Conservation (phyloP, 768 basidiomycete genomes). For the Leccinum ochraceum region DNA sequence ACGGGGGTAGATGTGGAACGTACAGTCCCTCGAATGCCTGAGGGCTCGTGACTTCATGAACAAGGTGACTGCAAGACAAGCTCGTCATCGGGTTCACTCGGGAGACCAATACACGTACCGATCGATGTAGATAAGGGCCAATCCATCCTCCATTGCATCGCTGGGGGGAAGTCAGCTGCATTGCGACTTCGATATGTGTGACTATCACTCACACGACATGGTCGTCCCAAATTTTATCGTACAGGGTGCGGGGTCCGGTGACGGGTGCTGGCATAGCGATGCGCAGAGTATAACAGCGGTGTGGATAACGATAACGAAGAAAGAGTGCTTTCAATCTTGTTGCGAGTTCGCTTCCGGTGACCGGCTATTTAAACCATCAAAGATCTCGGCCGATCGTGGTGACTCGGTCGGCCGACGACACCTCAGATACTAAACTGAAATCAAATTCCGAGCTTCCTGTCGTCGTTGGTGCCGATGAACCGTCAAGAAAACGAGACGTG, state of each 20-base stretch:
- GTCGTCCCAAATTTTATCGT: slow-evolving; percentile 98
- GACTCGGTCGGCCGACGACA: slow-evolving; percentile 21
- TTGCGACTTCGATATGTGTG: slow-evolving; percentile 7
- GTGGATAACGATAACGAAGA: background rate
- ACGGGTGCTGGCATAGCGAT: slow-evolving; percentile 56
- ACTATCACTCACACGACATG: slow-evolving; percentile 75
- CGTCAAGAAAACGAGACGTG: background rate
- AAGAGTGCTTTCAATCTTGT: background rate
- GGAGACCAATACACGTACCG: slow-evolving; percentile 43
- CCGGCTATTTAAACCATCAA: slow-evolving; percentile 4
- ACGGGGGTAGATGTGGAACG: slow-evolving; percentile 26
- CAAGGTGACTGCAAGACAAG: slow-evolving; percentile 46
- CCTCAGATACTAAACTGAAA: background rate
- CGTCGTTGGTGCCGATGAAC: background rate
- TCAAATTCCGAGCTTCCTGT: no score
- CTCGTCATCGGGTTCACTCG: background rate
- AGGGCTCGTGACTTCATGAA: slow-evolving; percentile 93
- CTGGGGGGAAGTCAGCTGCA: slow-evolving; percentile 38
- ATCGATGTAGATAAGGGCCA: slow-evolving; percentile 83
- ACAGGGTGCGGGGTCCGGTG: slow-evolving; percentile 77
- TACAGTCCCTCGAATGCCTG: slow-evolving; percentile 90
- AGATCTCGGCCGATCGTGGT: slow-evolving; percentile 16
- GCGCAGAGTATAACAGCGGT: slow-evolving; percentile 4
- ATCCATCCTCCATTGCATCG: slow-evolving; percentile 70
- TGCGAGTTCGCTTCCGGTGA: background rate